Percentiles rank a stretch among this genome's conserved stretches.
These are phyloP conservation scores for Cruciata laevipes DNA, from an alignment of 257 asterid species.

Conservation along the genomic window DNA sequence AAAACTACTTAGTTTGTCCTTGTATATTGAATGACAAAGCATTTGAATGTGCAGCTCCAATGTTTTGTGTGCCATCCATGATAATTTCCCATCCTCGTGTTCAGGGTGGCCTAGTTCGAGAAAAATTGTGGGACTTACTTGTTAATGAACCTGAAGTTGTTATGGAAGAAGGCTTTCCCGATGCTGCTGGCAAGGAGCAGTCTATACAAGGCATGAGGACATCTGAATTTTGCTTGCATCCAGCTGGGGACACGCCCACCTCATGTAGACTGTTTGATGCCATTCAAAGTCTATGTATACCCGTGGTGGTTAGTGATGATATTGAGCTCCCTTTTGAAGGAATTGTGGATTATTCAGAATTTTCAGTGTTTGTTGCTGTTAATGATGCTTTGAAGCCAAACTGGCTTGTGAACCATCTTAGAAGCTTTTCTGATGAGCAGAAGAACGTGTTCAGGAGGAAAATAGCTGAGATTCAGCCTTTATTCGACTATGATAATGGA, in stretches of 20 bases:
- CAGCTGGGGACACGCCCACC: conserved; percentile 96
- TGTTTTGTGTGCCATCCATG: neutral
- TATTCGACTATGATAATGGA: conserved; percentile 63
- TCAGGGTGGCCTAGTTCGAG: conserved; percentile 86
- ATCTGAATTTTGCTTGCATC: conserved; percentile 92
- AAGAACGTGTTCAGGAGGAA: conserved; percentile 48
- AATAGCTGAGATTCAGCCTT: conserved; percentile 52
- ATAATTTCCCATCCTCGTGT: neutral
- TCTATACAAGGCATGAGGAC: conserved; percentile 86
- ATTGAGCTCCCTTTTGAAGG: conserved; percentile 98
- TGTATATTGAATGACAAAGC: neutral
- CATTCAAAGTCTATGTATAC: conserved; percentile 88
- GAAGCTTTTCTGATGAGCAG: conserved; percentile 46
- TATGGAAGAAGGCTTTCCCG: conserved; percentile 93
- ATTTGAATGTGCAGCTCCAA: neutral
- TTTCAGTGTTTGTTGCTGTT: conserved; percentile 69
- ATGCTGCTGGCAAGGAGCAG: conserved; percentile 86
- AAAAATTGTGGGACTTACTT: conserved; percentile 77
- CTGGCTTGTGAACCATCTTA: conserved; percentile 72
- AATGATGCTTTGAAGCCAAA: conserved; percentile 66
- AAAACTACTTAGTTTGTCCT: neutral
- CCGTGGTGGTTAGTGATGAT: conserved; percentile 75
- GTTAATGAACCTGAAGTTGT: conserved; percentile 53
- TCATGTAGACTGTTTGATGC: conserved; percentile 93
- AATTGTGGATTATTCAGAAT: conserved; percentile 62